Base-by-base conservation (phyloP, 768 basidiomycete genomes). In the Gautieria morchelliformis region DNA sequence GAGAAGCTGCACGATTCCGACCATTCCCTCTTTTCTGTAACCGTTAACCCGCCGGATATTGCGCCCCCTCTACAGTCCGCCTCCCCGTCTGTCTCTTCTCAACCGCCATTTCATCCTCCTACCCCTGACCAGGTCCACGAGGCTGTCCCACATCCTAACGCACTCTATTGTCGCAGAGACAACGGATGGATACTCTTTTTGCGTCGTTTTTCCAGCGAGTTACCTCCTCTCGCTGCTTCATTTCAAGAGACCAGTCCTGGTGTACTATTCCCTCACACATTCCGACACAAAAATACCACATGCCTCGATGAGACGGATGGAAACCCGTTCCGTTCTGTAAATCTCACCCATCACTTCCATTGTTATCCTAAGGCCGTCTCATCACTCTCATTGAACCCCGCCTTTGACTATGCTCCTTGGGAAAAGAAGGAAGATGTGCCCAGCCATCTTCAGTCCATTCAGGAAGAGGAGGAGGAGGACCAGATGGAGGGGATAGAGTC, bases 261-360 rank as follows among this genome's bases (percentile, higher is more conserved):
- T 54, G 66, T 65, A 24, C 74, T 76, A 5, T 75, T 88, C 24
- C 87, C 87, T 0, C 76, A 84, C 56, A 76, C 76, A 62, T 59
- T 63, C 5, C 75, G 79, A 35, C 80, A 83, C 48, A 67, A 76
- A 70, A 65, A 67, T 64, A 68, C 75, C 53, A 27, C 79, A 3
- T 90, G 88, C 64, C 66, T 83, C 19, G 78, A 72, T 3, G 75
- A 77, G 30, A 72, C 65, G 7, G 76, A 76, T n/a, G 42, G 37
- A 17, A 74, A 78, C 45, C 67, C 74, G 0, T 76, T 75, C 56
- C 78, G 62, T 48, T 71, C 60, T 52, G 60, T 64, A 24, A 87
- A 89, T 68, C 72, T 78, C 64, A 86, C 87, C 0, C 90, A 93
- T 64, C 90, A 93, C 65, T 91, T 87, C 63, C 90, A 93, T 67